Evolutionary conservation across 2,329 filamentous ascomycete genomes (phyloP).

Genomic region (Chalaropsis thielavioides): DNA sequence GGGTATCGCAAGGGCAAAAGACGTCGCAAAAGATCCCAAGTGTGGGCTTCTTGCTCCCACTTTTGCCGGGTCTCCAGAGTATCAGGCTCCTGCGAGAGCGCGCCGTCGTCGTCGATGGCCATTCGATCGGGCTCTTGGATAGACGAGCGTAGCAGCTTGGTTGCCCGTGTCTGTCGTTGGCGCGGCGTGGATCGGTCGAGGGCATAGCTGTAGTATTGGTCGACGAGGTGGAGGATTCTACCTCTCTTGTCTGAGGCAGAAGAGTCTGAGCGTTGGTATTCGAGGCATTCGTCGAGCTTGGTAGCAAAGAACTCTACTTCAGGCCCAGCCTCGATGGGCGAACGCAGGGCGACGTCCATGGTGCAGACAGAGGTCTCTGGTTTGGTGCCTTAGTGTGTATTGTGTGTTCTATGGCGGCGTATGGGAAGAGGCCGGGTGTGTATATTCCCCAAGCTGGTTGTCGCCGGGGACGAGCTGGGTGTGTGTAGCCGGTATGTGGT

Average conservation of each 20-base stretch:
- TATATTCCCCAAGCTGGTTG: background rate
- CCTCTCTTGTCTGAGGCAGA: conserved; percentile 40
- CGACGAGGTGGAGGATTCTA: conserved; percentile 53
- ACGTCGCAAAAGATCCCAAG: conserved; percentile 72
- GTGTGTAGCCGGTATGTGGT: background rate
- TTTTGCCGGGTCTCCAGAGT: conserved; percentile 26
- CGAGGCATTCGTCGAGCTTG: conserved; percentile 60
- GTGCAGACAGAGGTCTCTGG: background rate
- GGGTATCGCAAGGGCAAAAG: conserved; percentile 58
- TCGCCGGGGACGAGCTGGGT: background rate
- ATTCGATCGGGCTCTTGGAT: conserved; percentile 24
- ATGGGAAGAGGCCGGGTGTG: too few relatives aligned
- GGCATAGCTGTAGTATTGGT: conserved; percentile 47
- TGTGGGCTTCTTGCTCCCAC: conserved; percentile 73
- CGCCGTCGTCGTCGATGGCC: conserved; percentile 39
- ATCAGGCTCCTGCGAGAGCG: conserved; percentile 22
- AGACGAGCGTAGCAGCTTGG: conserved; percentile 26
- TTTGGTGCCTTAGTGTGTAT: background rate
- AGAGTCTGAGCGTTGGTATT: conserved; percentile 23
- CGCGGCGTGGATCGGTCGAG: conserved; percentile 29
- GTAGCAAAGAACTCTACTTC: conserved; percentile 82
- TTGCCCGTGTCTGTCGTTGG: background rate
- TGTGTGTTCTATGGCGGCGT: too few relatives aligned
- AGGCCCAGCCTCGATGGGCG: conserved; percentile 39
- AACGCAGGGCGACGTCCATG: conserved; percentile 16